Percentiles rank a stretch among this genome's conserved stretches.
Conservation (phyloP, 768 basidiomycete genomes). For the Leucocoprinus birnbaumii region DNA sequence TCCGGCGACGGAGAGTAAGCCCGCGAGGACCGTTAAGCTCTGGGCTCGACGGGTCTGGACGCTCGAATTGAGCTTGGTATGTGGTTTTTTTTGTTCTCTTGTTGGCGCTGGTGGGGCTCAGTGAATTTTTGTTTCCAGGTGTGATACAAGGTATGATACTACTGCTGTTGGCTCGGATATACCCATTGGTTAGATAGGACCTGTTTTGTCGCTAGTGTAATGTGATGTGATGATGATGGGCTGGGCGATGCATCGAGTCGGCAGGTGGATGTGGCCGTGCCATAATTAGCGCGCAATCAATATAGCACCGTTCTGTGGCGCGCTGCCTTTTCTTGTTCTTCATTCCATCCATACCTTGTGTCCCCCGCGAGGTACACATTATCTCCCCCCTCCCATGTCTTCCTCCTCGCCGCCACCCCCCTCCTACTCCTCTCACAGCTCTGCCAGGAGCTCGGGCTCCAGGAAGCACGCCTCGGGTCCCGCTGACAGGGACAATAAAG, state of each 20-base stretch:
- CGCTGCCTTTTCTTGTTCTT: neutral
- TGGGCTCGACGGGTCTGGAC: slow-evolving; percentile 99
- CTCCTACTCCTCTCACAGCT: slow-evolving; percentile 1
- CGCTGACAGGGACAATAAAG: neutral
- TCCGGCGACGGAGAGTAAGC: slow-evolving; percentile 49
- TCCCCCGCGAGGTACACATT: neutral
- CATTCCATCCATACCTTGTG: neutral
- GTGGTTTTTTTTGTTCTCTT: slow-evolving; percentile 16
- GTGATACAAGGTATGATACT: slow-evolving; percentile 2
- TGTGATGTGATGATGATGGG: neutral
- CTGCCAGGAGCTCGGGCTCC: neutral
- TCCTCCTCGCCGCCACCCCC: neutral
- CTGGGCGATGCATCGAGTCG: too few relatives aligned
- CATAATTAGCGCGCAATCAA: slow-evolving; percentile 9
- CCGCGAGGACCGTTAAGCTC: slow-evolving; percentile 69
- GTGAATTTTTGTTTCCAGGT: neutral
- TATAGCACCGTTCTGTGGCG: slow-evolving; percentile 3
- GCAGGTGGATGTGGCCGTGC: slow-evolving; percentile 5
- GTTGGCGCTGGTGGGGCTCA: neutral
- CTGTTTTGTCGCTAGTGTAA: slow-evolving; percentile 1
- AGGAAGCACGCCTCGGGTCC: slow-evolving; percentile 2
- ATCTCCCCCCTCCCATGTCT: neutral
- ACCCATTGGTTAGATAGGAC: too few relatives aligned
- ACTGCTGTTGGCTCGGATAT: too few relatives aligned
- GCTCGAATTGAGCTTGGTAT: slow-evolving; percentile 89